phyloP scores from a whole-genome alignment of 768 basidiomycete genomes.

The Xerocomus potaroensis region DNA sequence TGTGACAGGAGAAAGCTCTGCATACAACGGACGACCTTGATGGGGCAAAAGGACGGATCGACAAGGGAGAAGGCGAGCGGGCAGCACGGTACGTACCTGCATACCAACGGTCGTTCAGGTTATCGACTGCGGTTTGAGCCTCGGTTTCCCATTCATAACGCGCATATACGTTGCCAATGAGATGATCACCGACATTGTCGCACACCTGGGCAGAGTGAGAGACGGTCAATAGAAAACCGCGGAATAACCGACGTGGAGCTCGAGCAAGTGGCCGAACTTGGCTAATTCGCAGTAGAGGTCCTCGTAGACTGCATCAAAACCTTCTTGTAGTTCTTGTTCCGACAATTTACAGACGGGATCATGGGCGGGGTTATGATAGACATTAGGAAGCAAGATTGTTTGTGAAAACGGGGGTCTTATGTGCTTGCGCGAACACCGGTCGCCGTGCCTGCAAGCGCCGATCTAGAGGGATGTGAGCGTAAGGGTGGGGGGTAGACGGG shows the following conservation, averaged over 20 bases:
- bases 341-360: conserved; percentile 85
- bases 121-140: conserved; percentile 89
- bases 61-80: conserved; percentile 1
- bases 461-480: conserved; percentile 51
- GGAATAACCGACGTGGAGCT: conserved; percentile 73
- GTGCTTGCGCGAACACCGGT: conserved; percentile 97
- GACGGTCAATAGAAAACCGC: not conserved
- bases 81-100: conserved; percentile 52
- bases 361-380: conserved; percentile 97
- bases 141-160: conserved; percentile 99
- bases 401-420: conserved; percentile 97
- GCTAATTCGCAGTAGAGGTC: conserved; percentile 92
- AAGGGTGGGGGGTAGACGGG: not conserved
- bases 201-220: conserved; percentile 57
- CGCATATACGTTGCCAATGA: conserved; percentile 97
- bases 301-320: conserved; percentile 92
- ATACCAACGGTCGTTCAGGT: conserved; percentile 96
- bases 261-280: conserved; percentile 93
- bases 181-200: conserved; percentile 99
- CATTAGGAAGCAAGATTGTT: conserved; percentile 93
- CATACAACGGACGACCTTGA: conserved; percentile 86
- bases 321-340: conserved; percentile 85
- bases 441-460: conserved; percentile 97
- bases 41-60: not conserved
- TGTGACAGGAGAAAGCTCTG: conserved; percentile 96